These are phyloP conservation scores for Haplosporangium sp. DNA, from an alignment of 371 early-diverging fungal genomes.

Conservation along the genomic window DNA sequence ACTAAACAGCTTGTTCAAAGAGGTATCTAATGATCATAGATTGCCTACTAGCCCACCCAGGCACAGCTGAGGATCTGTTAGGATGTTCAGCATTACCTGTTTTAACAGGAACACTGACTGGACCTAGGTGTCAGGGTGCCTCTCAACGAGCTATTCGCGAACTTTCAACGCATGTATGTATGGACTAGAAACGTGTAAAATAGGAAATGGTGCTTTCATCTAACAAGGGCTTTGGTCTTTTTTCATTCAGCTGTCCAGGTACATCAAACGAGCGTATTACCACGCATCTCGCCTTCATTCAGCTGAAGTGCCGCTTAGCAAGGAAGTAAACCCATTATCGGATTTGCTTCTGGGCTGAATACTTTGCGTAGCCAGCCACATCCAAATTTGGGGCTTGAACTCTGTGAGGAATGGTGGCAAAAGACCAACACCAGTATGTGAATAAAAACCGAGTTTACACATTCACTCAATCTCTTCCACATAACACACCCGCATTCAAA, in stretches of 20 bases:
- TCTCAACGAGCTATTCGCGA: slow-evolving; percentile 22
- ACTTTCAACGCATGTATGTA: slow-evolving; percentile 32
- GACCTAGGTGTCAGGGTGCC: slow-evolving; percentile 24
- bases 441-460: neutral
- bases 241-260: neutral
- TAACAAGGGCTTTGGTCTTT: neutral
- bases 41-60: slow-evolving; percentile 16
- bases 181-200: neutral
- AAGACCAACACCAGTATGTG: too few relatives aligned
- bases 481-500: neutral
- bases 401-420: too few relatives aligned
- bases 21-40: slow-evolving; percentile 37
- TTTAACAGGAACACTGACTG: slow-evolving; percentile 19
- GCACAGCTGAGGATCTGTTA: slow-evolving; percentile 3
- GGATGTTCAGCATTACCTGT: slow-evolving; percentile 20
- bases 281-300: too few relatives aligned
- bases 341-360: too few relatives aligned
- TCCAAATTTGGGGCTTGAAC: too few relatives aligned
- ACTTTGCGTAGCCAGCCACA: too few relatives aligned
- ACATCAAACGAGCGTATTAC: too few relatives aligned
- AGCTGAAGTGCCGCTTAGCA: too few relatives aligned
- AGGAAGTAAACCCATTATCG: too few relatives aligned
- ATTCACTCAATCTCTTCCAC: neutral
- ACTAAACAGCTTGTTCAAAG: neutral
- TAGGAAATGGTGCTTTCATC: too few relatives aligned